Percentiles rank a stretch among this genome's conserved stretches.
These are phyloP conservation scores for Euphorbia celastroides DNA, from an alignment of 441 rosid genomes.

Conservation along the genomic window DNA sequence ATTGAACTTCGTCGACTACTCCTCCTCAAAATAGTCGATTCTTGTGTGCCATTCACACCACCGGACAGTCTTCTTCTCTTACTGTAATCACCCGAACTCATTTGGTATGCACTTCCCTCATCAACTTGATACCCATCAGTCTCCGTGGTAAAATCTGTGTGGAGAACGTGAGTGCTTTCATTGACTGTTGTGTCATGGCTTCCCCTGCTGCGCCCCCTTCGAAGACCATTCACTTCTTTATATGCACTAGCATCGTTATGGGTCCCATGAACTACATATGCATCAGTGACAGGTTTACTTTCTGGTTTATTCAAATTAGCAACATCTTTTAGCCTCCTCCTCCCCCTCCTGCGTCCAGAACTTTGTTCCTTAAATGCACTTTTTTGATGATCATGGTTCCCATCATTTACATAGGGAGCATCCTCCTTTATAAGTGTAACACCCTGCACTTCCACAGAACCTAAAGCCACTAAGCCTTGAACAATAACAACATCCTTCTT, in stretches of 20 bases:
- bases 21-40: constrained; percentile 63
- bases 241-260: neutral
- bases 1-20: constrained; percentile 68
- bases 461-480: constrained; percentile 21
- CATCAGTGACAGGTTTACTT: constrained; percentile 19
- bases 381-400: constrained; percentile 28
- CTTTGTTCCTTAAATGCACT: constrained; percentile 27
- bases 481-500: constrained; percentile 25
- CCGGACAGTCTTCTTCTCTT: constrained; percentile 50
- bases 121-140: constrained; percentile 35
- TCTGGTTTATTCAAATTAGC: constrained; percentile 29
- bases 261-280: constrained; percentile 4
- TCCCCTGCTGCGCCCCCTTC: constrained; percentile 19
- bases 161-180: neutral
- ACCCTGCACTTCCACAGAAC: constrained; percentile 11
- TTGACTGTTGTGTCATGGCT: constrained; percentile 9
- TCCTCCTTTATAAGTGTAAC: constrained; percentile 13
- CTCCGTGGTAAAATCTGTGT: constrained; percentile 12
- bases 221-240: constrained; percentile 11
- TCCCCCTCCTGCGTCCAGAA: constrained; percentile 37
- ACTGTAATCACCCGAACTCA: constrained; percentile 33
- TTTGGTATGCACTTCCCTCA: constrained; percentile 27
- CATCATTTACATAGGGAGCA: constrained; percentile 20
- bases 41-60: constrained; percentile 26
- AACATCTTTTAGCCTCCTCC: constrained; percentile 31